Base-by-base conservation (phyloP, 768 basidiomycete genomes). In the Kwoniella dejecticola region DNA sequence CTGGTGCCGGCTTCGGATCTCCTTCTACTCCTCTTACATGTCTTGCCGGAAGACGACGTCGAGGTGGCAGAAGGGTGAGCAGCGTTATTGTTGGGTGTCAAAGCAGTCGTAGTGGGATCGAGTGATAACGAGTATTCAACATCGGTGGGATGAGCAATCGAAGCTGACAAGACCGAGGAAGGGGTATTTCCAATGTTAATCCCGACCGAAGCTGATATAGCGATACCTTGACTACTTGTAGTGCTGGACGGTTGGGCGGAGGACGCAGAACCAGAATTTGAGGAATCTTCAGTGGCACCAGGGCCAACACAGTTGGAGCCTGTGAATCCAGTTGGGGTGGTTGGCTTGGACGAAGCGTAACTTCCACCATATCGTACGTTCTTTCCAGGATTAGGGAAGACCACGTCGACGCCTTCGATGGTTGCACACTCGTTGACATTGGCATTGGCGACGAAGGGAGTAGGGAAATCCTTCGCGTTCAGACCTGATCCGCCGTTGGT, bases 361-460 rank as follows among this genome's bases (percentile, higher is more conserved):
- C 29, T 44, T 17, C 77, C 77, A 11, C 75, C 73, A 48, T 70
- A 78, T 11, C 42, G 17, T 6, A 77, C 74, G 45, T 68, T 66
- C 30, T 68, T 55, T 6, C 76, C 76, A 0, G 71, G 76, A 49
- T 74, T 63, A 24, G 77, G 77, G 66, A 77, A 78, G 45, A 78
- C 75, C 21, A 74, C 71, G 33, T 69, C 69, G 30, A 61, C 57
- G 29, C 49, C 52, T 52, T 74, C 77, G 55, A 76, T 66, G 23
- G 77, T 78, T 3, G 38, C 45, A 57, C 77, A 78, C n/a, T 69
- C 63, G 63, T 75, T 76, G 30, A 71, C 69, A 24, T 40, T 57
- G 48, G 68, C 72, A 46, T 77, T 77, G 47, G 76, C 76, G 31
- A 78, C 73, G 57, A 78, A 78, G 17, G 77, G 77, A 2, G 72